phyloP scores from a whole-genome alignment of 2,329 filamentous ascomycete species.

The Penicillium sp. region DNA sequence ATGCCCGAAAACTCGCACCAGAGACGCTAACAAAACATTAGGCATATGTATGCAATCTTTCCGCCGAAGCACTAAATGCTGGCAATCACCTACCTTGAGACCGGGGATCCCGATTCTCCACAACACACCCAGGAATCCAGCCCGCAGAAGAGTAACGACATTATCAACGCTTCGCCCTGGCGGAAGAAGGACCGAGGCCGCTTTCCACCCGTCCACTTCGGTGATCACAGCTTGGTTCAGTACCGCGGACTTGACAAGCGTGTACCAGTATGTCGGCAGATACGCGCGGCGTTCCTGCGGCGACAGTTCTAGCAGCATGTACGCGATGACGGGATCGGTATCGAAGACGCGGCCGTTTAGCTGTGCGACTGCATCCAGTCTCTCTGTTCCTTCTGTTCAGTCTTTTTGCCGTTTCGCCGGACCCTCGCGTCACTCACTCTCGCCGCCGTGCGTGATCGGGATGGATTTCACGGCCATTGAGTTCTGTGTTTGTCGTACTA shows the following conservation, averaged over 20 bases:
- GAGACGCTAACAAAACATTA: slow-evolving; percentile 13
- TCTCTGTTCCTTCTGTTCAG: slow-evolving; percentile 10
- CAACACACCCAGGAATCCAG: slow-evolving; percentile 20
- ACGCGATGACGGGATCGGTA: slow-evolving; percentile 21
- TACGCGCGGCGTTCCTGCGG: slow-evolving; percentile 18
- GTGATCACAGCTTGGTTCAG: slow-evolving; percentile 24
- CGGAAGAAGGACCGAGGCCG: slow-evolving; percentile 21
- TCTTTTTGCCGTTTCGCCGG: not conserved
- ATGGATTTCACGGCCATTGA: slow-evolving; percentile 5
- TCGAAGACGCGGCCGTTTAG: slow-evolving; percentile 23
- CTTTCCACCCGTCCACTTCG: slow-evolving; percentile 24
- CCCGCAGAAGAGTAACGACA: slow-evolving; percentile 17
- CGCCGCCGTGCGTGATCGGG: slow-evolving; percentile 6
- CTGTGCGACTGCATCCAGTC: slow-evolving; percentile 12
- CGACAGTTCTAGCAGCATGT: slow-evolving; percentile 23
- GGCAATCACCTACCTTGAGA: slow-evolving; percentile 8
- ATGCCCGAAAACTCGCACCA: slow-evolving; percentile 23
- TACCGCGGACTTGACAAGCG: slow-evolving; percentile 20
- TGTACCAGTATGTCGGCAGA: slow-evolving; percentile 22
- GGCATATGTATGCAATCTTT: not conserved
- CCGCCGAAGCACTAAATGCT: not conserved
- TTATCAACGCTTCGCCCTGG: slow-evolving; percentile 19
- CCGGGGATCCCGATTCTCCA: slow-evolving; percentile 21
- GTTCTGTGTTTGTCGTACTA: not conserved
- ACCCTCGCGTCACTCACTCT: not conserved